These are phyloP conservation scores for Cupressus sempervirens DNA, from an alignment of 75 land plant species.

Conservation along the genomic window DNA sequence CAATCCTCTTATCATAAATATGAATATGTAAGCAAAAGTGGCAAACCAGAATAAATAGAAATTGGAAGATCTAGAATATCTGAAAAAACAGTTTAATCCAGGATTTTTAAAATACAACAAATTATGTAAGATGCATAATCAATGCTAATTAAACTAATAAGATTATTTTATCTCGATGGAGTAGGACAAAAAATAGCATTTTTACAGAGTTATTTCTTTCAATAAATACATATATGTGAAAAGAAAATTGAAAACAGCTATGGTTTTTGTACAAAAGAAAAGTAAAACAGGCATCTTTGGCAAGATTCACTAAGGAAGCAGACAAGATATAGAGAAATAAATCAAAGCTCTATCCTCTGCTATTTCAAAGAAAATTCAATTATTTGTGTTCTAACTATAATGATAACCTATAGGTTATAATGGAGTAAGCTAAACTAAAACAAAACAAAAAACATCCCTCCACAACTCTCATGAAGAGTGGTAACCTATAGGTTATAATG, in stretches of 20 bases:
- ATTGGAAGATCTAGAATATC: no score
- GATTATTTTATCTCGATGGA: not conserved
- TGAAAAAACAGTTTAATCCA: no score
- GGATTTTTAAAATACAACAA: not conserved
- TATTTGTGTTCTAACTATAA: not conserved
- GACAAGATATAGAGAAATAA: no score
- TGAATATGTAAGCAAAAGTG: not conserved
- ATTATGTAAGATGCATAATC: not conserved
- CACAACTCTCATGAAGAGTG: not conserved
- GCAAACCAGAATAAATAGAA: not conserved
- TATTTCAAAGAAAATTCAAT: no score
- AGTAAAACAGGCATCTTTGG: no score
- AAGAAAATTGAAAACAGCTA: no score
- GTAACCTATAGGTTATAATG: not conserved
- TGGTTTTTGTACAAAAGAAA: no score
- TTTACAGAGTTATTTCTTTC: no score
- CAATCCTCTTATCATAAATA: not conserved
- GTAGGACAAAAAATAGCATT: not conserved
- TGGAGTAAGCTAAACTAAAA: constrained; percentile 4
- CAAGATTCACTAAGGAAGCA: no score
- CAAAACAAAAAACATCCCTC: not conserved
- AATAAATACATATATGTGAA: no score
- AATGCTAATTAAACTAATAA: not conserved
- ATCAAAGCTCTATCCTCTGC: no score
- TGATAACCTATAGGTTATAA: not conserved